Conservation (phyloP, 495 filamentous ascomycete genomes). For the Viridothelium virens region DNA sequence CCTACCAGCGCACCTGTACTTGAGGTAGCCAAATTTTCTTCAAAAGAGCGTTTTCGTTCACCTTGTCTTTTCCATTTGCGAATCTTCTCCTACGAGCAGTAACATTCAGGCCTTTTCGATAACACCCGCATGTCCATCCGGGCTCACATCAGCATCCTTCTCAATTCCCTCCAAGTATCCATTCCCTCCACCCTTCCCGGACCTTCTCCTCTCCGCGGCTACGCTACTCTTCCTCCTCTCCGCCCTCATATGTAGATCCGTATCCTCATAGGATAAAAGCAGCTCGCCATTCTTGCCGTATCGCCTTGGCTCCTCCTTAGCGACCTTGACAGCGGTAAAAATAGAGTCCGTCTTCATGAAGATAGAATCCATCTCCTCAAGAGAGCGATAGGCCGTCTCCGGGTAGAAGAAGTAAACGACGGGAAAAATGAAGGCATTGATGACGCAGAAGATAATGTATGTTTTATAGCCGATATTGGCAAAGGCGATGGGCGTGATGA, state of each 20-base stretch:
- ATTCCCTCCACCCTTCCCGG: neutral
- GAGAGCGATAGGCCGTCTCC: slow-evolving; percentile 43
- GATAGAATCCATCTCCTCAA: slow-evolving; percentile 52
- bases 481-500: slow-evolving; percentile 21
- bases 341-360: slow-evolving; percentile 35
- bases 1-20: no score
- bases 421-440: slow-evolving; percentile 18
- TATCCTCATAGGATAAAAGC: slow-evolving; percentile 24
- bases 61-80: neutral
- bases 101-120: no score
- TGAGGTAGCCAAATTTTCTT: no score
- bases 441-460: slow-evolving; percentile 16
- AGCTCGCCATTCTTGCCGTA: slow-evolving; percentile 57
- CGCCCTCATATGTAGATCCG: slow-evolving; percentile 14
- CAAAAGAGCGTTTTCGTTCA: no score
- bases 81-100: neutral
- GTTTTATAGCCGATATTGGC: slow-evolving; percentile 15
- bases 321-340: slow-evolving; percentile 53
- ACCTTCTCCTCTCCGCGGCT: neutral
- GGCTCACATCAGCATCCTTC: neutral
- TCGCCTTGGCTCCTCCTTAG: slow-evolving; percentile 53
- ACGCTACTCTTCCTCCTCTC: neutral
- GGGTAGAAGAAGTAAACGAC: slow-evolving; percentile 20
- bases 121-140: neutral
- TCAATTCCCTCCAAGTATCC: neutral